phyloP scores from a whole-genome alignment of 2,329 filamentous ascomycete genomes.

The Chrysoporthe deuterocubensis region DNA sequence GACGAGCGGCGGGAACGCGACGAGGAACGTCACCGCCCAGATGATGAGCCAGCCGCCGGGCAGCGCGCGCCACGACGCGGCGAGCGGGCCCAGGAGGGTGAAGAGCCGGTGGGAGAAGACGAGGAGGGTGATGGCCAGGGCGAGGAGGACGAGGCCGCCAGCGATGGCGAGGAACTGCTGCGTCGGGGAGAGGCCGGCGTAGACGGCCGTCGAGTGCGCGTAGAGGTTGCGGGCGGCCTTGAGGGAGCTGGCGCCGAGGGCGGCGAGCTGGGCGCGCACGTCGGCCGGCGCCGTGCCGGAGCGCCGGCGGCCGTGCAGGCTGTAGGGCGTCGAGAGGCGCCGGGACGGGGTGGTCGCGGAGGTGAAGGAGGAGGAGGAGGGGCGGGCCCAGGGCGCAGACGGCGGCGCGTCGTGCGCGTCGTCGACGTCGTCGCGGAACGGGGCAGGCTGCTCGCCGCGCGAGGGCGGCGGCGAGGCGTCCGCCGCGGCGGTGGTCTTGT shows the following conservation, averaged over 20 bases:
- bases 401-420: slow-evolving; percentile 35
- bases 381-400: slow-evolving; percentile 47
- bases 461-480: slow-evolving; percentile 17
- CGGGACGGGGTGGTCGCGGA: slow-evolving; percentile 33
- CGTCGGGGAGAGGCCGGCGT: slow-evolving; percentile 58
- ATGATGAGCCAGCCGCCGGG: slow-evolving; percentile 75
- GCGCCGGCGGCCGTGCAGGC: slow-evolving; percentile 34
- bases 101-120: slow-evolving; percentile 83
- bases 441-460: slow-evolving; percentile 23
- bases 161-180: slow-evolving; percentile 65
- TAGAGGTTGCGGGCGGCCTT: slow-evolving; percentile 48
- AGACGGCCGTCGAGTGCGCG: slow-evolving; percentile 52
- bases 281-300: slow-evolving; percentile 41
- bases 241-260: slow-evolving; percentile 46
- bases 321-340: slow-evolving; percentile 50
- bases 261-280: slow-evolving; percentile 28
- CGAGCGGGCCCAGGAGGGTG: slow-evolving; percentile 71
- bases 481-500: slow-evolving; percentile 30
- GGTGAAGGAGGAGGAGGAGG: slow-evolving; percentile 3
- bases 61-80: slow-evolving; percentile 76
- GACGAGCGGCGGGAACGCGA: slow-evolving; percentile 85
- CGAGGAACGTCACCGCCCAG: slow-evolving; percentile 74
- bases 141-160: slow-evolving; percentile 53
- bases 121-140: slow-evolving; percentile 69
- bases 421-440: slow-evolving; percentile 36